phyloP scores from a whole-genome alignment of 257 asterid genomes.

The Cynanchum wilfordii region DNA sequence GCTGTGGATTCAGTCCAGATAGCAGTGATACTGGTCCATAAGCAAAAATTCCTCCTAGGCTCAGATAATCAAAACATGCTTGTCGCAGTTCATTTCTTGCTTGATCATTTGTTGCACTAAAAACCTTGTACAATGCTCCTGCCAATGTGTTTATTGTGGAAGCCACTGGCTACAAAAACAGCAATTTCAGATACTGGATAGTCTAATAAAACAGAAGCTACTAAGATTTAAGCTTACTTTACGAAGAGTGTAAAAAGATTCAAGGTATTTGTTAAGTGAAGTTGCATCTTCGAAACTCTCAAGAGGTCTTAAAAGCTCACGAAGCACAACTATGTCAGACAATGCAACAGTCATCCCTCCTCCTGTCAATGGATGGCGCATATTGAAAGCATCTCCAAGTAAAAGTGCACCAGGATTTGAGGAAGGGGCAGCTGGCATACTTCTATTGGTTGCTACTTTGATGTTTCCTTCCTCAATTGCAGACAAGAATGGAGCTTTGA shows the following conservation, averaged over 20 bases:
- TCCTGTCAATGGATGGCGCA: slow-evolving; percentile 27
- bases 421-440: slow-evolving; percentile 25
- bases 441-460: slow-evolving; percentile 24
- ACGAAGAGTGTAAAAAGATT: slow-evolving; percentile 17
- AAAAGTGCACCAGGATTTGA: slow-evolving; percentile 28
- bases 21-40: slow-evolving; percentile 24
- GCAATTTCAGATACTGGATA: too few relatives aligned
- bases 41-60: slow-evolving; percentile 28
- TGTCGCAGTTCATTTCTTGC: slow-evolving; percentile 25
- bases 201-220: neutral
- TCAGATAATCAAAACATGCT: slow-evolving; percentile 28
- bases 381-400: slow-evolving; percentile 24
- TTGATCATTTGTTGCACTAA: slow-evolving; percentile 18
- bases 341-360: slow-evolving; percentile 30
- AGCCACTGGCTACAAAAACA: slow-evolving; percentile 20
- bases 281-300: slow-evolving; percentile 17
- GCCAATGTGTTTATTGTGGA: slow-evolving; percentile 29
- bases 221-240: slow-evolving; percentile 1
- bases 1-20: slow-evolving; percentile 29
- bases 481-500: slow-evolving; percentile 11
- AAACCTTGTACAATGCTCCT: slow-evolving; percentile 27
- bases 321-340: slow-evolving; percentile 21
- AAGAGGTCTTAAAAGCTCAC: slow-evolving; percentile 21
- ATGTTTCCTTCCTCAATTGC: slow-evolving; percentile 22
- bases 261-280: slow-evolving; percentile 19